phyloP scores from a whole-genome alignment of 768 basidiomycete genomes.

The Mycena olivaceomarginata region DNA sequence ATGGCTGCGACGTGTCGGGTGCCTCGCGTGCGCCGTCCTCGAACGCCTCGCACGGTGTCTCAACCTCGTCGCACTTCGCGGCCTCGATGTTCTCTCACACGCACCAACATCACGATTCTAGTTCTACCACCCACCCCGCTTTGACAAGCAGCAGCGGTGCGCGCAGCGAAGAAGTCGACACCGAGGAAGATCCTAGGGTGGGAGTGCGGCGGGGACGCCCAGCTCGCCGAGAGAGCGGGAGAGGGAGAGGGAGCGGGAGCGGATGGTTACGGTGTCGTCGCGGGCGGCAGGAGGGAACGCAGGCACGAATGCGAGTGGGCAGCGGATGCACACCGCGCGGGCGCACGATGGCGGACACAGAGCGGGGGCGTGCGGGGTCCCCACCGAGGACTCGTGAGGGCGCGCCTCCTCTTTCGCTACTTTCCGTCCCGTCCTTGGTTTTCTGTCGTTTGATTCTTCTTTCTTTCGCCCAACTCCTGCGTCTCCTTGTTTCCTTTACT shows the following conservation, averaged over 20 bases:
- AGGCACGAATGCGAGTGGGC: neutral
- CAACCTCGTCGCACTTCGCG: neutral
- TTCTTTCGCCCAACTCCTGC: too few relatives aligned
- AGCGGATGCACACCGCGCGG: constrained; percentile 2
- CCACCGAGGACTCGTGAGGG: neutral
- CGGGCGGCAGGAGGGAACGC: neutral
- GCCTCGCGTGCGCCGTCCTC: neutral
- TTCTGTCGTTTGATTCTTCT: neutral
- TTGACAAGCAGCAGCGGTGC: neutral
- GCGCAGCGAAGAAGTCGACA: neutral
- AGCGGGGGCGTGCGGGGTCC: constrained; percentile 10
- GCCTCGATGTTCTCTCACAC: neutral
- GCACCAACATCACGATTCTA: constrained; percentile 3
- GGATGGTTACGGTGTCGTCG: constrained; percentile 2
- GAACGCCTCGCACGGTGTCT: neutral
- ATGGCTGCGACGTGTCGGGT: neutral
- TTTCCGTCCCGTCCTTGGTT: neutral
- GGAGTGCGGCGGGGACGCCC: neutral
- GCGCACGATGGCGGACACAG: constrained; percentile 3
- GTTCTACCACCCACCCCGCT: neutral
- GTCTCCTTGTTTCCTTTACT: neutral
- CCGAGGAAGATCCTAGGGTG: neutral
- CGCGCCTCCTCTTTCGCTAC: neutral
- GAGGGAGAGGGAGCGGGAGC: constrained; percentile 9
- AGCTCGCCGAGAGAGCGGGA: neutral